A percentile compares a stretch with the other conserved stretches of the same genome.
phyloP scores from a whole-genome alignment of 2,329 filamentous ascomycete species.

The Aspergillus niger region DNA sequence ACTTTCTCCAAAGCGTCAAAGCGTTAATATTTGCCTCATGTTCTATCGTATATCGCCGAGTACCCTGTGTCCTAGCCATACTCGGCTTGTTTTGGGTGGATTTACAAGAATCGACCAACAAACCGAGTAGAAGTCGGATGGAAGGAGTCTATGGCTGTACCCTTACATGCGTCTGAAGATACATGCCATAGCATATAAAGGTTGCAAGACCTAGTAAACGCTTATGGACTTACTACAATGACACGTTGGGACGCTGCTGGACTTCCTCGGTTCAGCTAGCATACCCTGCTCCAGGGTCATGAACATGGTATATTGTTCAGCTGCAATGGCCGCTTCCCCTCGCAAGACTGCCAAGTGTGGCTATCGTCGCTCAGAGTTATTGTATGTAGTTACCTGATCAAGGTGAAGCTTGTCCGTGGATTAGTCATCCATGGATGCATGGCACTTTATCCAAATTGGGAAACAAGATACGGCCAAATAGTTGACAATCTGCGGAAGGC shows the following conservation, averaged over 20 bases:
- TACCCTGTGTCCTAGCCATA: not conserved
- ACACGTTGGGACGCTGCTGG: not conserved
- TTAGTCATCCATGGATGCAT: conserved; percentile 2
- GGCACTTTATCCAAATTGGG: not conserved
- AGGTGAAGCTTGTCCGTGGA: not conserved
- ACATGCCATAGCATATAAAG: no score
- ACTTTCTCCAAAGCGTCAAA: conserved; percentile 36
- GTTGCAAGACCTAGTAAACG: not conserved
- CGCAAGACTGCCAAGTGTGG: not conserved
- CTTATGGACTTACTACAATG: not conserved
- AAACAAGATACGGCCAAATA: not conserved
- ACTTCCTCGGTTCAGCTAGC: not conserved
- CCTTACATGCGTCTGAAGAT: no score
- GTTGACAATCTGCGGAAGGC: not conserved
- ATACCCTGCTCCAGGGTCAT: not conserved
- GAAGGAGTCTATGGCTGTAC: no score
- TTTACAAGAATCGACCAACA: no score
- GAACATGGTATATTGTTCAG: not conserved
- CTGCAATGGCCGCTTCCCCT: not conserved
- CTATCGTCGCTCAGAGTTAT: not conserved
- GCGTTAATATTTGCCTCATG: conserved; percentile 28
- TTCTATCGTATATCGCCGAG: conserved; percentile 9
- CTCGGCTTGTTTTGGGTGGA: not conserved
- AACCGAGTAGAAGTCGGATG: no score
- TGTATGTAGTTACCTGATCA: not conserved